Conservation (phyloP, 352 stramenopile species). For the Blastocystis sp. region DNA sequence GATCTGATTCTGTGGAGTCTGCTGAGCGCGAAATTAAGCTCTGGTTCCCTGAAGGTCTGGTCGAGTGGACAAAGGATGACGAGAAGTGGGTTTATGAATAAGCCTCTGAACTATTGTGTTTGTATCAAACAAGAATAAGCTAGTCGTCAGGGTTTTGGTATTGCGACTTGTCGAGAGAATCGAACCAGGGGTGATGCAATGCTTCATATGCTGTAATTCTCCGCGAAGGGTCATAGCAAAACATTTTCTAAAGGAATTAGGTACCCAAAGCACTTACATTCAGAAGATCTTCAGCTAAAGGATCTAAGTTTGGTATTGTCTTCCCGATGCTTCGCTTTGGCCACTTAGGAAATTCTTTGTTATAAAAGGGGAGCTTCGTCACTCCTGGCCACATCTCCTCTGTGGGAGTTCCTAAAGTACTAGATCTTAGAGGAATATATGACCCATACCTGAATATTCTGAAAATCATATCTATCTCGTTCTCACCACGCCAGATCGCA, state of each 20-base stretch:
- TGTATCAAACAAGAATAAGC: background rate
- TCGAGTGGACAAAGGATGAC: conserved; percentile 80
- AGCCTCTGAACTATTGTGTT: background rate
- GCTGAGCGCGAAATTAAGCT: conserved; percentile 92
- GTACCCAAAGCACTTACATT: background rate
- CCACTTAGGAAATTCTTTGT: conserved; percentile 93
- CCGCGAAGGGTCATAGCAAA: conserved; percentile 33
- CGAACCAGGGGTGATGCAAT: conserved; percentile 56
- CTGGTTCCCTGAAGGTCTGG: conserved; percentile 90
- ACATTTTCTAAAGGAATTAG: conserved; percentile 48
- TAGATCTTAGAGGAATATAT: conserved; percentile 7
- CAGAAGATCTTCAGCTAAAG: conserved; percentile 38
- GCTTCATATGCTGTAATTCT: conserved; percentile 50
- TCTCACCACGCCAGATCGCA: conserved; percentile 83
- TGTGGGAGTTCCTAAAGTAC: conserved; percentile 89
- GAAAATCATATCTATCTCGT: conserved; percentile 70
- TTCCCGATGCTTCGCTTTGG: conserved; percentile 67
- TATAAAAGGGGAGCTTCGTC: conserved; percentile 91
- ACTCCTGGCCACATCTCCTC: conserved; percentile 91
- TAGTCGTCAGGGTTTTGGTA: conserved; percentile 39
- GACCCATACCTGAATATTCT: conserved; percentile 9
- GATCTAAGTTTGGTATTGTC: conserved; percentile 40
- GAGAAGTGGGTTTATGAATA: conserved; percentile 88
- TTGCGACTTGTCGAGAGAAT: conserved; percentile 38
- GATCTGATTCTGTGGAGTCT: conserved; percentile 90